Evolutionary conservation across 108 stramenopile species (phyloP), one percentile per base, ranked within the genome.

Genomic region (Pelagomonas calceolata): DNA sequence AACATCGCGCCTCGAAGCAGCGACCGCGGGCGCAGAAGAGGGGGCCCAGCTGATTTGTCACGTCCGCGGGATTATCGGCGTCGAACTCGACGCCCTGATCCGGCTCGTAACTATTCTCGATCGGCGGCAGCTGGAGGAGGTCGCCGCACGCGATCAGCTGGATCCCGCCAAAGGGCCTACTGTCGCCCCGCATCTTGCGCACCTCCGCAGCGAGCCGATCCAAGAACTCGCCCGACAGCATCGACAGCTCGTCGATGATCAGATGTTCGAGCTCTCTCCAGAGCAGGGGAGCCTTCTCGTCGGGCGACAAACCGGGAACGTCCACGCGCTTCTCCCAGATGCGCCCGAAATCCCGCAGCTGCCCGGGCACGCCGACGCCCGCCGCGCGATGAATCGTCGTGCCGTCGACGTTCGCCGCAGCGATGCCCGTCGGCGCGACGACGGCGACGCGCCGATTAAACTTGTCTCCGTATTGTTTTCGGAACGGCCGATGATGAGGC

Each of bases 101-200:
- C 7, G 21, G 21, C 21, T 17, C 14, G 26, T 26, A 60, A 4
- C 70, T 76, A 17, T 4, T 26, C 51, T 60, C 51, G 0, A 91
- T 75, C 0, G 91, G 91, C 4, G 91, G 91, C 14, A 91, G 82
- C 79, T 96, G 95, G 71, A 92, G 89, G 64, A 96, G 92, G 69
- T 92, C 91, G 18, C 91, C 88, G 66, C 85, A 31, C 74, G 87
- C 65, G 67, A 87, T 65, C 34, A 92, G 66, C 72, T 89, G 89
- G 36, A 92, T 78, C 21, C 89, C 91, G 15, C 91, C 91, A 68
- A 92, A 89, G 5, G 86, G 83, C 1, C n/a, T 31, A 30, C 31
- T 18, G 36, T 60, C 18, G 17, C 34, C 18, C 32, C 83, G 66
- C 29, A 83, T 36, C 32, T 34, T 29, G 34, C 75, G 64, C 1